Evolutionary conservation across 2,329 filamentous ascomycete species (phyloP), one percentile per base, ranked within the genome.

Genomic region (Colletotrichum sp.): DNA sequence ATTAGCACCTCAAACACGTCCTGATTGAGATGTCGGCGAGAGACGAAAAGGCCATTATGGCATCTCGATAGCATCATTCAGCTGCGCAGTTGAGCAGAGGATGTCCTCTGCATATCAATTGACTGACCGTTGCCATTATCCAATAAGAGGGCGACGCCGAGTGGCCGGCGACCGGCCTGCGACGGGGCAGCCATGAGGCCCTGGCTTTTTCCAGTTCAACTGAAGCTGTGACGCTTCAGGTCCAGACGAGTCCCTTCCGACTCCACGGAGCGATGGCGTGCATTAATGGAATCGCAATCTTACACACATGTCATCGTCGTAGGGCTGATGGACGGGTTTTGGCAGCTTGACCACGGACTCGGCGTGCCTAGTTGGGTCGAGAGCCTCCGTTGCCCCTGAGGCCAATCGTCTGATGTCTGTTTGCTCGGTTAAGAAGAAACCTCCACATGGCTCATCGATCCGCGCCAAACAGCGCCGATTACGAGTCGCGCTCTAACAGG

Each of bases 141-240:
- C 72, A 77, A 77, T 77, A 49, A 60, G n/a, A 65, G 28, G 18
- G n/a, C 30, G 24, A 21, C 7, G 16, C 39, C 63, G 63, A 65
- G 34, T 15, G 60, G 36, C 63, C 72, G 62, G 28, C 52, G 75
- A 28, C 60, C 30, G 71, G 65, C 71, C 75, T 75, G 71, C 65
- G 75, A 76, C 75, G 26, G 71, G 71, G 71, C 75, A 62, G 55
- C 66, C 36, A 36, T 36, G 55, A 32, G 28, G 52, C 24, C 52
- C 67, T 52, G 49, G 62, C 63, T 32, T 36, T 24, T 39, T 32
- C 24, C 28, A 71, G 66, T 13, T 44, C 71, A 71, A 64, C 71
- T 75, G 75, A 76, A 76, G 60, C 71, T 76, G 75, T 69, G 65
- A 76, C 71, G 52, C 66, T 62, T 59, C 63, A 67, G 72, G 55